Base-by-base conservation (phyloP, 2,329 filamentous ascomycete genomes). In the Fusarium musae region DNA sequence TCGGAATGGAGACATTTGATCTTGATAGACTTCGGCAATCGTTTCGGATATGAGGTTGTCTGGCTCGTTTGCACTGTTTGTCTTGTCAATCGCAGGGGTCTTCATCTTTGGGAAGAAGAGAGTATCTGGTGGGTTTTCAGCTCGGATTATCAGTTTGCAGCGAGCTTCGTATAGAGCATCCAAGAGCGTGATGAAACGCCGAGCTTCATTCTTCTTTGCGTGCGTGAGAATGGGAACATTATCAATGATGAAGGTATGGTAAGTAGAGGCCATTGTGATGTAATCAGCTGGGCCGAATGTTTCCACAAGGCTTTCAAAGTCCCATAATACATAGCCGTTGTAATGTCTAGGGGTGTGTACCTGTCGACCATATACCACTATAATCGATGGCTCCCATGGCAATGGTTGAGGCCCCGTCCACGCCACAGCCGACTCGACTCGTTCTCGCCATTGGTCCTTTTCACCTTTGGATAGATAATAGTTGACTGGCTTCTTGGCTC, bases 111-210 rank as follows among this genome's bases (percentile, higher is more conserved):
- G 93, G 79, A 96, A 96, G 86, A 96, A 95, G 10, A 95, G 85
- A 34, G 91, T 87, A 73, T 96, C 93, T 0, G 93, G 93, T 0
- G 89, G 89, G 5, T 88, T 89, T 44, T 86, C 87, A 4, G 93
- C 93, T 26, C 89, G 86, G 59, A 96, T 86, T 47, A 94, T 82
- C 15, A 96, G 87, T 75, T 93, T 93, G 80, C 93, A 95, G 12
- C 91, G 88, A n/a, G 92, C 91, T 83, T 96, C 93, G 81, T 96
- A 96, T 2, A 94, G 85, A 1, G 93, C 93, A 78, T 96, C 93
- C 3, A 96, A 87, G 3, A 96, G 85, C 0, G 92, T 95, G 78
- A 96, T 96, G 79, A 96, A 91, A 16, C 93, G 88, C 9, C 93
- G 86, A 2, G 93, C 93, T 82, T 96, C 93, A 79, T 95, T 96